phyloP scores from a whole-genome alignment of 768 basidiomycete species.

The Lactarius pseudohatsudake region DNA sequence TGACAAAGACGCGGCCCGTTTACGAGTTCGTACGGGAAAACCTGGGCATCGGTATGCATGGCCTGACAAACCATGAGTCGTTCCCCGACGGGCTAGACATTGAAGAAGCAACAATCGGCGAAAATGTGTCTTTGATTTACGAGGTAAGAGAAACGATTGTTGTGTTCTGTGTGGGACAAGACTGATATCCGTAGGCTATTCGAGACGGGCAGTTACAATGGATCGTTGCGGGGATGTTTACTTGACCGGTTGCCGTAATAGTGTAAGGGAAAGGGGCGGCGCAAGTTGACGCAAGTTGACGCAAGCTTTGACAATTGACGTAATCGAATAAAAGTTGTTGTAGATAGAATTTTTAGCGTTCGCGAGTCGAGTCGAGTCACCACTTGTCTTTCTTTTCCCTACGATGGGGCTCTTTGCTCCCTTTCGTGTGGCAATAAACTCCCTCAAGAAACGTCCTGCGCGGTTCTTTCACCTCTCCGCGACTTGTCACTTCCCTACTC shows the following conservation, averaged over 20 bases:
- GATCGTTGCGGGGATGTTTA: constrained; percentile 54
- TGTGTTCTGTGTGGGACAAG: not conserved
- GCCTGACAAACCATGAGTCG: constrained; percentile 64
- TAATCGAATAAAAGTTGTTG: not conserved
- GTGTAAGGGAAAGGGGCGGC: not conserved
- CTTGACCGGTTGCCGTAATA: constrained; percentile 6
- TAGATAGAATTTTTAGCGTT: not conserved
- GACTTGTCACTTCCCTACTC: constrained; percentile 11
- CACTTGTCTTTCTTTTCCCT: constrained; percentile 1
- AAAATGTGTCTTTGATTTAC: constrained; percentile 70
- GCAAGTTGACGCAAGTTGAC: too few species aligned
- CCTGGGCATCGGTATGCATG: constrained; percentile 77
- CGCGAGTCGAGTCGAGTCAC: not conserved
- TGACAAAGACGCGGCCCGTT: constrained; percentile 66
- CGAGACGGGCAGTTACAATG: constrained; percentile 66
- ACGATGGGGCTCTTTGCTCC: constrained; percentile 25
- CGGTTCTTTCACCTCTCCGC: constrained; percentile 23
- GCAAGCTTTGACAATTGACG: not conserved
- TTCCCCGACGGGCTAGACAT: constrained; percentile 64
- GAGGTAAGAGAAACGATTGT: constrained; percentile 43
- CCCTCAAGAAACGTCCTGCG: not conserved
- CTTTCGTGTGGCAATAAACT: not conserved
- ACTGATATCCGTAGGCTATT: constrained; percentile 43
- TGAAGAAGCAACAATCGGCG: constrained; percentile 67
- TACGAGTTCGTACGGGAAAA: constrained; percentile 76